Evolutionary conservation across 169 alveolate species (phyloP).

Genomic region (Plasmodium berghei): DNA sequence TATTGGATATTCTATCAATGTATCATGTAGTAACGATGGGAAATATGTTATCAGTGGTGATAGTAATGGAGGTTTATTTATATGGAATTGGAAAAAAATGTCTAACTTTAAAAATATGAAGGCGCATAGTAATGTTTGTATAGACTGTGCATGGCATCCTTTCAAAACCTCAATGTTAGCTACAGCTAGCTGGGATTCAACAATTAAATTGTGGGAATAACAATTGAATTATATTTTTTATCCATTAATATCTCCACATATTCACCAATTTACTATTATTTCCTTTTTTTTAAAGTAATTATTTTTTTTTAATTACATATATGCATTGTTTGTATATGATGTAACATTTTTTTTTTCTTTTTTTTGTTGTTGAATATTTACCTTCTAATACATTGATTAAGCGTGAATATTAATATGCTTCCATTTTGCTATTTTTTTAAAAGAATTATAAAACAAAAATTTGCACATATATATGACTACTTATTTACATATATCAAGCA

Average conservation of each 20-base stretch:
- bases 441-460: no score
- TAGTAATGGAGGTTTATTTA: constrained; percentile 95
- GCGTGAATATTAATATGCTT: no score
- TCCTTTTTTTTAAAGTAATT: not conserved
- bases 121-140: constrained; percentile 95
- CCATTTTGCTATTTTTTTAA: no score
- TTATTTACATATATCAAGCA: no score
- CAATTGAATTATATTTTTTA: not conserved
- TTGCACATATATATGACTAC: no score
- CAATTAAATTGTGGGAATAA: constrained; percentile 96
- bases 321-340: not conserved
- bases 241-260: not conserved
- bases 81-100: constrained; percentile 98
- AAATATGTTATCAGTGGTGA: constrained; percentile 96
- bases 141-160: constrained; percentile 98
- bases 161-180: constrained; percentile 93
- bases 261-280: not conserved
- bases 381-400: not conserved
- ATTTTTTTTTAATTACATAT: not conserved
- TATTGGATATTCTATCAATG: constrained; percentile 96
- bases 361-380: not conserved
- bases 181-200: constrained; percentile 98
- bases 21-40: constrained; percentile 96
- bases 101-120: constrained; percentile 91
- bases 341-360: not conserved